These are phyloP conservation scores for Pythium chondricola DNA, from an alignment of 352 stramenopile genomes.

Conservation along the genomic window DNA sequence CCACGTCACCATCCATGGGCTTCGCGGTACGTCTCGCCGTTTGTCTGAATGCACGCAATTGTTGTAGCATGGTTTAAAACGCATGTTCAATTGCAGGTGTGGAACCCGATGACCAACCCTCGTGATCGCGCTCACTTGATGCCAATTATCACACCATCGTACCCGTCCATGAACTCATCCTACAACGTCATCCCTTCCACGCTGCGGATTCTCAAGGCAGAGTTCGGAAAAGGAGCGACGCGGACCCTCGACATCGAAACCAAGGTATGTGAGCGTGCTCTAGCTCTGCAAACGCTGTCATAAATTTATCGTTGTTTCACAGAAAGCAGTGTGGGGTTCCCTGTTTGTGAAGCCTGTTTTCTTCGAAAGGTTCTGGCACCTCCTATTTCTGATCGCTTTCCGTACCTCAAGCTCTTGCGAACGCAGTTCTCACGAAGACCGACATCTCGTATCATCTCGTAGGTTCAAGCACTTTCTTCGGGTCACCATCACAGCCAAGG, in stretches of 20 bases:
- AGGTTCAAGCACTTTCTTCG: slow-evolving; percentile 80
- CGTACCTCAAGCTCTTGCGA: too few relatives aligned
- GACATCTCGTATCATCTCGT: not conserved
- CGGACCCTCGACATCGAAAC: slow-evolving; percentile 76
- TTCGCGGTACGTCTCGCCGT: slow-evolving; percentile 62
- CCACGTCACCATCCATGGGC: slow-evolving; percentile 40
- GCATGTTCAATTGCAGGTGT: slow-evolving; percentile 43
- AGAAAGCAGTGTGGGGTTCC: slow-evolving; percentile 74
- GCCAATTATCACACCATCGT: slow-evolving; percentile 98
- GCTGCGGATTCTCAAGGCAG: slow-evolving; percentile 86
- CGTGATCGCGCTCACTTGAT: slow-evolving; percentile 92
- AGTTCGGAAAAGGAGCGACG: slow-evolving; percentile 70
- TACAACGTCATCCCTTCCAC: slow-evolving; percentile 95
- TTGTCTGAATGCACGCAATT: too few relatives aligned
- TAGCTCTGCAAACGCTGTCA: not conserved
- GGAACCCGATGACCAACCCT: slow-evolving; percentile 84
- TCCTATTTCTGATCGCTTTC: too few relatives aligned
- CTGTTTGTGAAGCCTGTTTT: slow-evolving; percentile 69
- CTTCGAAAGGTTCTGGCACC: slow-evolving; percentile 70
- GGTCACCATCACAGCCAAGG: slow-evolving; percentile 59
- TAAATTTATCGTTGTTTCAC: too few relatives aligned
- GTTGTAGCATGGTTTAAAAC: not conserved
- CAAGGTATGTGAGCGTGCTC: slow-evolving; percentile 36
- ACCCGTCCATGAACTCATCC: slow-evolving; percentile 97
- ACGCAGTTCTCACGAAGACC: too few relatives aligned